Conservation (phyloP, 331 rosid genomes). For the Telfairia occidentalis region DNA sequence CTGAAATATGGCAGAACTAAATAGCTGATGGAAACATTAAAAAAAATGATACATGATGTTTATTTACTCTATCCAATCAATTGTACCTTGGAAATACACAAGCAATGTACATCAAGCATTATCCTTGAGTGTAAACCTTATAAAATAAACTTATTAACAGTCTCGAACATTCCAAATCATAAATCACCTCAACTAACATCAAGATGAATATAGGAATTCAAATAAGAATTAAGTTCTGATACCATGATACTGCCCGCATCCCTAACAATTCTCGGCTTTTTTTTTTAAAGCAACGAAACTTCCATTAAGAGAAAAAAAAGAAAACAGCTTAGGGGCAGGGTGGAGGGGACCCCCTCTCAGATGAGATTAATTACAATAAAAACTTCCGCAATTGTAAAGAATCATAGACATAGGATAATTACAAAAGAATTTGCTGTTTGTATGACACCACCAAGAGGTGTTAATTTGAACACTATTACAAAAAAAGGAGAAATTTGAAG, state of each 20-base stretch:
- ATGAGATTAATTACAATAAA: not conserved
- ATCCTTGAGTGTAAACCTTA: not conserved
- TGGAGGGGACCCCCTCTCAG: not conserved
- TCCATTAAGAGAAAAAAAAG: no score
- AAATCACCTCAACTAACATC: not conserved
- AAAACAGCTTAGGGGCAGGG: not conserved
- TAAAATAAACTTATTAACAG: not conserved
- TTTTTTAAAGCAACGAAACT: no score
- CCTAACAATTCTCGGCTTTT: not conserved
- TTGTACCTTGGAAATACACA: not conserved
- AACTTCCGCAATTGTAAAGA: not conserved
- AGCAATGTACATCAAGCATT: not conserved
- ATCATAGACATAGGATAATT: not conserved
- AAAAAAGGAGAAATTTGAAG: not conserved
- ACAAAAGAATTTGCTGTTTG: not conserved
- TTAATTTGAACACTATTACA: not conserved
- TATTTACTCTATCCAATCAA: not conserved
- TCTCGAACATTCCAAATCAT: not conserved
- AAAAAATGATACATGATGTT: not conserved
- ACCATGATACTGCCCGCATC: not conserved
- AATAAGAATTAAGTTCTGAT: not conserved
- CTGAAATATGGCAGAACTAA: not conserved
- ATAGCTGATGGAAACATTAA: not conserved
- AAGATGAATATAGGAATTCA: not conserved
- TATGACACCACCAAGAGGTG: not conserved